Evolutionary conservation across 129 eudicot species (phyloP), one percentile per base, ranked within the genome.

Genomic region (Tagetes patula): DNA sequence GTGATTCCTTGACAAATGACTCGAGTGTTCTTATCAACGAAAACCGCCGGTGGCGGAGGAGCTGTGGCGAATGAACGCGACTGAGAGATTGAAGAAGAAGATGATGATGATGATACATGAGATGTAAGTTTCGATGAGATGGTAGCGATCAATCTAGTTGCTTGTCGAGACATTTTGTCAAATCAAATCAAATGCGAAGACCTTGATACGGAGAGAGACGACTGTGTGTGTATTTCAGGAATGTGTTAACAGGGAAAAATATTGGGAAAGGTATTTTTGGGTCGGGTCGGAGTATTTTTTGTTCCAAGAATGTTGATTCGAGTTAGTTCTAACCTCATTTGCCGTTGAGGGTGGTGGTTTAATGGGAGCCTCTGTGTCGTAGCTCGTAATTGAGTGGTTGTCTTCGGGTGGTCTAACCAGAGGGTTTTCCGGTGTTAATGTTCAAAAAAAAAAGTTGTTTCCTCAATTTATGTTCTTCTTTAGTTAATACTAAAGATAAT

Each of bases 141-240:
- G 69, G 75, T 77, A 6, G 86, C 81, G 78, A 89, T 75, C 78
- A 89, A 80, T 70, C 61, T 82, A 34, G 89, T 71, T 59, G 97
- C 96, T 82, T 88, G 97, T 38, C 90, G 90, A 70, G 89, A 84
- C 95, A 87, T 91, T 8, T 33, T 46, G 69, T 49, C 45, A 72
- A 72, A 72, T 72, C 76, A 59, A 72, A 72, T 72, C 76, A 9
- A 42, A 8, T 36, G 66, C 65, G 10, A 58, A 55, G 67, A 40
- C 65, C 65, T 71, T 40, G 27, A 20, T 20, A 10, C 6, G 46
- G 75, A 20, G 56, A 39, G 79, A 75, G 55, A 75, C 54, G 66
- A 75, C 63, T 36, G 47, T 49, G 46, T 5, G 9, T 41, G 27
- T 20, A 20, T 41, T 41, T 41, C 7, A 41, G 7, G 46, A 41